These are phyloP conservation scores for Tolypocladium ovalisporum DNA, from an alignment of 2,329 filamentous ascomycete genomes.

Conservation along the genomic window DNA sequence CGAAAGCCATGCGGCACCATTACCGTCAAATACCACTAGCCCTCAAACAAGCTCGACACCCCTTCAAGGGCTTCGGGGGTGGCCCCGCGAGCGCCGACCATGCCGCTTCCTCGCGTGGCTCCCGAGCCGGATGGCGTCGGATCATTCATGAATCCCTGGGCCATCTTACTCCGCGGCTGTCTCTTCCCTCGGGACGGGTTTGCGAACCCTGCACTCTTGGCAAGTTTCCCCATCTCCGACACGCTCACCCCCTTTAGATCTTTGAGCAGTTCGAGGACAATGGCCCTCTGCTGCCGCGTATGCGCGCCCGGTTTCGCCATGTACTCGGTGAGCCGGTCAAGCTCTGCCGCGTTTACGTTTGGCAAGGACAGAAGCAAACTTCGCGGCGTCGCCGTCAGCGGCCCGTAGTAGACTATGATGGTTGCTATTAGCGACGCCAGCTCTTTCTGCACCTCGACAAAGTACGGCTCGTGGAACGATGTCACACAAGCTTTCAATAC, in stretches of 20 bases:
- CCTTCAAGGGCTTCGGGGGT: slow-evolving; percentile 44
- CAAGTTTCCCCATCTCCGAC: slow-evolving; percentile 82
- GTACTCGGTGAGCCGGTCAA: slow-evolving; percentile 53
- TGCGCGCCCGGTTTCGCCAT: slow-evolving; percentile 47
- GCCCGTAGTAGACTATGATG: slow-evolving; percentile 68
- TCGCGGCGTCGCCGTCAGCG: slow-evolving; percentile 58
- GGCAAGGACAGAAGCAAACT: slow-evolving; percentile 71
- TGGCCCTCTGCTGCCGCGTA: slow-evolving; percentile 65
- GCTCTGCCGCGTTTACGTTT: slow-evolving; percentile 56
- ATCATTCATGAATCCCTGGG: slow-evolving; percentile 55
- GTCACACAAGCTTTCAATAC: slow-evolving; percentile 84
- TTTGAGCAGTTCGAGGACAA: slow-evolving; percentile 76
- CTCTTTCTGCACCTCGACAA: slow-evolving; percentile 91
- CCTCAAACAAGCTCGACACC: slow-evolving; percentile 40
- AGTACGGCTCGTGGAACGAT: slow-evolving; percentile 89
- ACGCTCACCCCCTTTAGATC: slow-evolving; percentile 85
- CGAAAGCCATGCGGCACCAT: neutral
- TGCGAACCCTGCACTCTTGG: slow-evolving; percentile 34
- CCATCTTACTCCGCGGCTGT: slow-evolving; percentile 36
- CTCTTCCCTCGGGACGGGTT: slow-evolving; percentile 14
- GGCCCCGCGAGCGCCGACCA: slow-evolving; percentile 17
- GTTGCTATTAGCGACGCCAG: slow-evolving; percentile 78
- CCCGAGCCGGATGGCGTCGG: slow-evolving; percentile 21
- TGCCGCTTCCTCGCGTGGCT: slow-evolving; percentile 14
- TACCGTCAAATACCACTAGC: slow-evolving; percentile 8